Evolutionary conservation across 805 yeast genomes (phyloP).

Genomic region (Candida koratica): DNA sequence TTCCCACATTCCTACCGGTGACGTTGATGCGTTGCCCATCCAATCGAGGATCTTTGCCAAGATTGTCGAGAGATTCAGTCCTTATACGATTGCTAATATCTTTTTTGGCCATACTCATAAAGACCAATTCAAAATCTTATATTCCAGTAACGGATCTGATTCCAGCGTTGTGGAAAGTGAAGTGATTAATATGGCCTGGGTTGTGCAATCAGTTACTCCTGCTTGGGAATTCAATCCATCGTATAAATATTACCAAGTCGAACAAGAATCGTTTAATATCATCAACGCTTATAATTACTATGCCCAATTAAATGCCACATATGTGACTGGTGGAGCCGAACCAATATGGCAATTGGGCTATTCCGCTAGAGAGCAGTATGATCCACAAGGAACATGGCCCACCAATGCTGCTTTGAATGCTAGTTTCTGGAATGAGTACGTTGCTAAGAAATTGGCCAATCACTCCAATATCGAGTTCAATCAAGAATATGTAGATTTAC

Average conservation of each 20-base stretch:
- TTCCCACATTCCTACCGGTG: slow-evolving; percentile 63
- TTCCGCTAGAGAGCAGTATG: slow-evolving; percentile 58
- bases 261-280: slow-evolving; percentile 54
- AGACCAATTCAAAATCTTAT: slow-evolving; percentile 62
- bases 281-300: slow-evolving; percentile 58
- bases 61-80: slow-evolving; percentile 63
- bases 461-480: slow-evolving; percentile 37
- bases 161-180: slow-evolving; percentile 36
- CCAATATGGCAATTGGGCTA: slow-evolving; percentile 64
- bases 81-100: slow-evolving; percentile 61
- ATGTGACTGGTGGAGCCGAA: slow-evolving; percentile 48
- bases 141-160: slow-evolving; percentile 43
- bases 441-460: slow-evolving; percentile 13
- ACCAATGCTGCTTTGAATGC: slow-evolving; percentile 56
- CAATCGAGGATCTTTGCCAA: slow-evolving; percentile 53
- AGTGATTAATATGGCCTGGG: slow-evolving; percentile 59
- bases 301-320: slow-evolving; percentile 57
- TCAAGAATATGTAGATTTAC: slow-evolving; percentile 47
- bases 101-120: slow-evolving; percentile 71
- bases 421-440: slow-evolving; percentile 54
- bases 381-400: slow-evolving; percentile 55
- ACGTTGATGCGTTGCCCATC: slow-evolving; percentile 54
- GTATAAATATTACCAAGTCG: slow-evolving; percentile 71
- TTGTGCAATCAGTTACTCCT: slow-evolving; percentile 66
- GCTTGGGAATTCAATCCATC: slow-evolving; percentile 58